These are phyloP conservation scores for Endocarpon pusillum DNA, from an alignment of 495 filamentous ascomycete species.

Conservation along the genomic window DNA sequence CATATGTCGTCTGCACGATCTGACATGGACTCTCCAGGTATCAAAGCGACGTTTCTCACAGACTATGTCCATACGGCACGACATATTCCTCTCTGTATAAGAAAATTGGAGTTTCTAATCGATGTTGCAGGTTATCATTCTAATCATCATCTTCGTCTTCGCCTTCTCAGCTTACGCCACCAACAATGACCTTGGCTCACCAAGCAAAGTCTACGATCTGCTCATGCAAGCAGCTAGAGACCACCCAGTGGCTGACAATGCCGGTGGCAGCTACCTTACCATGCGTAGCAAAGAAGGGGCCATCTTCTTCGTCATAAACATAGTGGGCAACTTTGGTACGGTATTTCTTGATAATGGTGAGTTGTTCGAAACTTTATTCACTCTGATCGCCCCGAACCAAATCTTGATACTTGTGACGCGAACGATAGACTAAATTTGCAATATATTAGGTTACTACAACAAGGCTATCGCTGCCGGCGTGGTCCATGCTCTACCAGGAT, in stretches of 20 bases:
- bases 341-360: slow-evolving; percentile 55
- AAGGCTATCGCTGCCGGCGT: slow-evolving; percentile 88
- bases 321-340: slow-evolving; percentile 55
- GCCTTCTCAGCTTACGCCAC: slow-evolving; percentile 74
- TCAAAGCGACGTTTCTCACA: slow-evolving; percentile 62
- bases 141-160: slow-evolving; percentile 84
- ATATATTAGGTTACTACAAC: slow-evolving; percentile 90
- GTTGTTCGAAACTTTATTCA: no score
- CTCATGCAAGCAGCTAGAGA: slow-evolving; percentile 48
- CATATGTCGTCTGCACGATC: no score
- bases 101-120: no score
- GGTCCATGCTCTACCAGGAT: slow-evolving; percentile 79
- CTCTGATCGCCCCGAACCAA: no score
- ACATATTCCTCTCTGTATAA: no score
- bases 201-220: slow-evolving; percentile 63
- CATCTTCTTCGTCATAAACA: slow-evolving; percentile 94
- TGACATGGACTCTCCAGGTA: no score
- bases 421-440: no score
- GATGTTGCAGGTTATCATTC: no score
- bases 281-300: slow-evolving; percentile 78
- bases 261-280: slow-evolving; percentile 71
- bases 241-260: slow-evolving; percentile 76
- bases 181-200: slow-evolving; percentile 59
- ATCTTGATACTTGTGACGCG: no score
- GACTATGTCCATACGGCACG: slow-evolving; percentile 77